phyloP scores from a whole-genome alignment of 345 rosid genomes.

The Ailanthus altissimus region DNA sequence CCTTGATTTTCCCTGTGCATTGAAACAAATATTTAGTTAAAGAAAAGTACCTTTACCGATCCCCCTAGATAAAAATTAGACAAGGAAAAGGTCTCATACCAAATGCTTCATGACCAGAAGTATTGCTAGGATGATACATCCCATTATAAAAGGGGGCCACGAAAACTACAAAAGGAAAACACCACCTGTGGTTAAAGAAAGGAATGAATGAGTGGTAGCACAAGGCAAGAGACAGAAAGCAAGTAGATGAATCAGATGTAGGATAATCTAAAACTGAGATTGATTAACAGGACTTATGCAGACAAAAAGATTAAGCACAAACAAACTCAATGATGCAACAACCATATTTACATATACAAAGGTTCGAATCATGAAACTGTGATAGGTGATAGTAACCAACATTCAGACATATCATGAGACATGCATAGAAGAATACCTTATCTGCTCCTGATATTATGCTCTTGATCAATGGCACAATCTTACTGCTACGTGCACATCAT shows the following conservation, averaged over 20 bases:
- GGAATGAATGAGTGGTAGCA: slow-evolving; percentile 39
- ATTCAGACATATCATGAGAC: slow-evolving; percentile 1
- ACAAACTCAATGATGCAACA: neutral
- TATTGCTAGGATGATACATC: slow-evolving; percentile 76
- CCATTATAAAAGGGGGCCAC: slow-evolving; percentile 99
- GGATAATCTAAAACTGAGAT: slow-evolving; percentile 4
- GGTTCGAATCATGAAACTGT: slow-evolving; percentile 13
- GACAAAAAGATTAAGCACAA: slow-evolving; percentile 5
- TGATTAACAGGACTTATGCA: neutral
- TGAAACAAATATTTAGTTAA: slow-evolving; percentile 20
- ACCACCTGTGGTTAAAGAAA: slow-evolving; percentile 56
- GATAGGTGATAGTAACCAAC: neutral
- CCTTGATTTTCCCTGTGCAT: slow-evolving; percentile 83
- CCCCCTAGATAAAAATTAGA: neutral
- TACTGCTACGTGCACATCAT: slow-evolving; percentile 69
- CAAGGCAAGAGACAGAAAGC: slow-evolving; percentile 21
- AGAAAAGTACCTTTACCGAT: neutral
- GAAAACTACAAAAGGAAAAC: slow-evolving; percentile 88
- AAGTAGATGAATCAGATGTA: neutral
- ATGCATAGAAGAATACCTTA: slow-evolving; percentile 50
- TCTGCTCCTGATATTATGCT: slow-evolving; percentile 91
- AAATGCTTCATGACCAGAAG: slow-evolving; percentile 87
- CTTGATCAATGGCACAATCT: slow-evolving; percentile 85
- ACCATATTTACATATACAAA: slow-evolving; percentile 12
- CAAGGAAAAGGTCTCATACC: slow-evolving; percentile 50